These are phyloP conservation scores for Suillus paluster DNA, from an alignment of 768 basidiomycete species.

Conservation along the genomic window DNA sequence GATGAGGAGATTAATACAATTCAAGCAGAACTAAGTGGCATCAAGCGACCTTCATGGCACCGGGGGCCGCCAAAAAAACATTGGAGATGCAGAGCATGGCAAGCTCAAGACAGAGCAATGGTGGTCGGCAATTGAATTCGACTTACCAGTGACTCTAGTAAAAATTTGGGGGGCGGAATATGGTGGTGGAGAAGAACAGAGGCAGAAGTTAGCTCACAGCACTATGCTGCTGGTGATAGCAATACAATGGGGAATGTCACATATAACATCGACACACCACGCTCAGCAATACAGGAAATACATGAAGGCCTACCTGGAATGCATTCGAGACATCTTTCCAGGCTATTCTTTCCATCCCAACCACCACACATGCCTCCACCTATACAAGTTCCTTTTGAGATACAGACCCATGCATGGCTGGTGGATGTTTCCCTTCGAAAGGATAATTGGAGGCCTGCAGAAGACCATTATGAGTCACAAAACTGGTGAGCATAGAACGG, in stretches of 20 bases:
- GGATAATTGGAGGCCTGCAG: slow-evolving; percentile 30
- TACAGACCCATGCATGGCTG: slow-evolving; percentile 41
- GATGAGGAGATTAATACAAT: slow-evolving; percentile 1
- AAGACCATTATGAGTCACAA: slow-evolving; percentile 25
- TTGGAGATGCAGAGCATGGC: slow-evolving; percentile 27
- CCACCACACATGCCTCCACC: slow-evolving; percentile 39
- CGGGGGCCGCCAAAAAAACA: slow-evolving; percentile 26
- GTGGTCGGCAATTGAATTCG: slow-evolving; percentile 27
- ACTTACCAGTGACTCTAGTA: slow-evolving; percentile 34
- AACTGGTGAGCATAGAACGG: slow-evolving; percentile 17
- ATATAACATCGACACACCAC: slow-evolving; percentile 21
- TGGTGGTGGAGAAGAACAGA: neutral
- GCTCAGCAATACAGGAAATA: slow-evolving; percentile 20
- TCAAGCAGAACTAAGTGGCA: neutral
- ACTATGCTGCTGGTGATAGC: slow-evolving; percentile 36
- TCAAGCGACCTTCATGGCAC: slow-evolving; percentile 25
- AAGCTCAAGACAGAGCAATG: slow-evolving; percentile 41
- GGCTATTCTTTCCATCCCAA: slow-evolving; percentile 26
- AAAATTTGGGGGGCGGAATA: slow-evolving; percentile 30
- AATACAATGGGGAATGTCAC: slow-evolving; percentile 24
- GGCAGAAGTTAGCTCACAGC: slow-evolving; percentile 24
- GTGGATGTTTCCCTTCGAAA: slow-evolving; percentile 41
- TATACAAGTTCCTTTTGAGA: slow-evolving; percentile 23
- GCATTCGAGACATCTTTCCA: slow-evolving; percentile 23
- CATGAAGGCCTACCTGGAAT: slow-evolving; percentile 29